These are phyloP conservation scores for Penicillium bialowiezense DNA, from an alignment of 495 filamentous ascomycete genomes.

Conservation along the genomic window DNA sequence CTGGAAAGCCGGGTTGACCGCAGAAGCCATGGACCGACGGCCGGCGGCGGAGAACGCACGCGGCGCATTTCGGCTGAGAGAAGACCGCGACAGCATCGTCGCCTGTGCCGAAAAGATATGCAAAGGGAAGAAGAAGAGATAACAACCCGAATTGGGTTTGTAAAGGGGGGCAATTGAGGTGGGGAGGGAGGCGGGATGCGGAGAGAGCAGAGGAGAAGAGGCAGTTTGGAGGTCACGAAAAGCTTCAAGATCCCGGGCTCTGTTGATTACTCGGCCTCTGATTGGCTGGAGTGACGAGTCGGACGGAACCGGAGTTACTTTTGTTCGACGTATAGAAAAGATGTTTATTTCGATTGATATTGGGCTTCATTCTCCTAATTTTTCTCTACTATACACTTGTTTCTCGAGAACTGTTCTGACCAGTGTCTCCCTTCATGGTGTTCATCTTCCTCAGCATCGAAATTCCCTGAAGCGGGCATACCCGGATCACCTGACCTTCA, in stretches of 20 bases:
- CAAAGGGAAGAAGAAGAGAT: slow-evolving; percentile 23
- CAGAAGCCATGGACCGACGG: slow-evolving; percentile 75
- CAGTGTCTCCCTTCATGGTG: too few relatives aligned
- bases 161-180: slow-evolving; percentile 40
- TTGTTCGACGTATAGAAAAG: slow-evolving; percentile 16
- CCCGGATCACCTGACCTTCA: slow-evolving; percentile 28
- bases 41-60: slow-evolving; percentile 60
- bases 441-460: too few relatives aligned
- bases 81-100: slow-evolving; percentile 83
- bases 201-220: slow-evolving; percentile 28
- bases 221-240: slow-evolving; percentile 42
- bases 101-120: slow-evolving; percentile 46
- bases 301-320: slow-evolving; percentile 47
- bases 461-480: neutral
- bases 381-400: neutral
- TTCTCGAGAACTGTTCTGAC: too few relatives aligned
- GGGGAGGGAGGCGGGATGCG: slow-evolving; percentile 26
- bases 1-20: slow-evolving; percentile 74
- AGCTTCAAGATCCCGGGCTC: slow-evolving; percentile 48
- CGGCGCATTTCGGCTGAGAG: slow-evolving; percentile 72
- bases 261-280: slow-evolving; percentile 39
- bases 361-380: too few relatives aligned
- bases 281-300: slow-evolving; percentile 41
- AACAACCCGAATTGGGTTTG: slow-evolving; percentile 35
- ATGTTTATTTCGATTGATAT: too few relatives aligned